Evolutionary conservation across 1,139 yeast genomes (phyloP), one percentile per base, ranked within the genome.

Genomic region (Yamadazyma sp.): DNA sequence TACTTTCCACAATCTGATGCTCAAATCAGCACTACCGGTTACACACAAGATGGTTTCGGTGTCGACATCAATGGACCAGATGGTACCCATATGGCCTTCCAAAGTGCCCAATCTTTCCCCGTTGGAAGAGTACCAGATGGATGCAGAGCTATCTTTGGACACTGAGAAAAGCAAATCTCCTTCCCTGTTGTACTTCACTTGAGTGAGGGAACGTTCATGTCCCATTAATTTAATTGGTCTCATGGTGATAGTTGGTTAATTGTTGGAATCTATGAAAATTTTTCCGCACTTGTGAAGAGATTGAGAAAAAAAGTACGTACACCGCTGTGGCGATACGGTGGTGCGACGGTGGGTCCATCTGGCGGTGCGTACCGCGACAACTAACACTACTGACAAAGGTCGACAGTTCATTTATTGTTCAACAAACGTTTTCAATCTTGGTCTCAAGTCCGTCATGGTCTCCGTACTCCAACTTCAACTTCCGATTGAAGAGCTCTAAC

Each of bases 21-120:
- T 75, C 62, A 85, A 80, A 61, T 92, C 99, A 42, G 96, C 96
- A 48, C 95, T 82, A 29, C 96, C 97, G 4, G 98, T 90, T 42
- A 83, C 81, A 52, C 88, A 82, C 48, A 78, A 76, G 31, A 74
- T 71, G 17, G 94, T 67, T 57, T 74, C 73, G 34, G 76, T 70
- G 61, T 87, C 95, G 38, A 89, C 85, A 59, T 92, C 97, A 48
- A 92, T 84, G 29, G 96, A 83, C 95, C 95, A 89, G 56, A 92
- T 84, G 45, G 97, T 87, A 81, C 98, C 98, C 47, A 76, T 76
- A 62, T 92, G 98, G 34, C 77, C 77, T 45, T 78, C 81, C 51
- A 88, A 79, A 42, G 99, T 92, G 37, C 98, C 99, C 45, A 94
- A 68, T 65, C 98, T 81, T 68, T 94, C 98, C 53, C 99, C 99